A percentile compares a stretch with the other conserved stretches of the same genome.
These are phyloP conservation scores for Moesziomyces aphidis DNA, from an alignment of 1,284 basidiomycete genomes.

Conservation along the genomic window DNA sequence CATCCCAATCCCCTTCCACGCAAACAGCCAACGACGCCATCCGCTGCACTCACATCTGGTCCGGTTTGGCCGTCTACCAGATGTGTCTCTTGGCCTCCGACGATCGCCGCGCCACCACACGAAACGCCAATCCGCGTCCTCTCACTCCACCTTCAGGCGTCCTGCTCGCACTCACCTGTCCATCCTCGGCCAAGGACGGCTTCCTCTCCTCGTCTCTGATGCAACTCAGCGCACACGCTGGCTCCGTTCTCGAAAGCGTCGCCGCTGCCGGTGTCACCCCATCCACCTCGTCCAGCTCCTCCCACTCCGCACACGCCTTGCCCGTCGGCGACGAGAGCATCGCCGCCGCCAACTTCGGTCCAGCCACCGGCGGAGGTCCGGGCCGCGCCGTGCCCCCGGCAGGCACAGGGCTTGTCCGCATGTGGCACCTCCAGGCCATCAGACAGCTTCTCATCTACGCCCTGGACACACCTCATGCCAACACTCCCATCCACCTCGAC, in stretches of 20 bases:
- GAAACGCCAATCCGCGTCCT: not conserved
- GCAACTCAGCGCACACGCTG: constrained; percentile 46
- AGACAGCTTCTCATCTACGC: constrained; percentile 46
- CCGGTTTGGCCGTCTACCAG: constrained; percentile 52
- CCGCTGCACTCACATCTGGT: constrained; percentile 49
- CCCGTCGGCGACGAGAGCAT: constrained; percentile 20
- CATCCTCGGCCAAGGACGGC: constrained; percentile 14
- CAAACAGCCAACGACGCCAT: constrained; percentile 6
- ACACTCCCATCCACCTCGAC: constrained; percentile 40
- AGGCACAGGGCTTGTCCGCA: constrained; percentile 43
- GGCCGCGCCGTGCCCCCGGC: constrained; percentile 48
- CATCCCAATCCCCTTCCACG: no score
- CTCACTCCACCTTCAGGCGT: constrained; percentile 25
- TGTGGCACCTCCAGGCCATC: constrained; percentile 59
- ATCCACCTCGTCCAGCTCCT: constrained; percentile 16
- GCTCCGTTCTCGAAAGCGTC: constrained; percentile 42
- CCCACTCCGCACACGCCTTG: constrained; percentile 16
- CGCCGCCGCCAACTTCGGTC: constrained; percentile 47
- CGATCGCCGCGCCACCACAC: not conserved
- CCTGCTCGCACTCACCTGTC: constrained; percentile 49
- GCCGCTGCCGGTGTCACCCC: constrained; percentile 7
- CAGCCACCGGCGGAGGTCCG: constrained; percentile 42
- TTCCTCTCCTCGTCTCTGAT: constrained; percentile 30
- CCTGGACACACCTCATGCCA: constrained; percentile 39
- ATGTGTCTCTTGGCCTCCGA: constrained; percentile 44